These are phyloP conservation scores for Fragilariopsis cylindrus DNA, from an alignment of 108 stramenopile species.

Conservation along the genomic window DNA sequence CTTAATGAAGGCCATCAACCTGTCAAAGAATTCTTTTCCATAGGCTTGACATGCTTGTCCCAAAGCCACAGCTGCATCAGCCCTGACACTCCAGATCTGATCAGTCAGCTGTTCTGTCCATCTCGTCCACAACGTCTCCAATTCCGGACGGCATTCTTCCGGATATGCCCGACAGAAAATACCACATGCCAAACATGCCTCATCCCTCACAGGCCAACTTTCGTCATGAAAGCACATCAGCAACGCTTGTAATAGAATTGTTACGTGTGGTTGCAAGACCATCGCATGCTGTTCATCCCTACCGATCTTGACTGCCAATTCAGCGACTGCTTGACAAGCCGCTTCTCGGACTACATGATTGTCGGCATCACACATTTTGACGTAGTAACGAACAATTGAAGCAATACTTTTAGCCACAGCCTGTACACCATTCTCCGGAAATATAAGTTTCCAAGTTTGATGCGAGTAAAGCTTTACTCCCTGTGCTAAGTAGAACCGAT, in stretches of 20 bases:
- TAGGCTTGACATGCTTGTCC: constrained; percentile 87
- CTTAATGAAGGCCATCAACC: constrained; percentile 49
- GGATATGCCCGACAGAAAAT: constrained; percentile 84
- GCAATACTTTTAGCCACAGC: constrained; percentile 80
- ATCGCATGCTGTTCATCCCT: constrained; percentile 16
- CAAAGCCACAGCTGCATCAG: constrained; percentile 93
- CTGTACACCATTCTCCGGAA: constrained; percentile 67
- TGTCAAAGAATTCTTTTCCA: constrained; percentile 49
- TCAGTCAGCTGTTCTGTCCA: constrained; percentile 96
- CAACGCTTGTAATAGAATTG: constrained; percentile 80
- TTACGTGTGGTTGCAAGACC: constrained; percentile 68
- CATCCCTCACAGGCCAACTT: constrained; percentile 97
- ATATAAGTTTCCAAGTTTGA: constrained; percentile 90
- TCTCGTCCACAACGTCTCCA: constrained; percentile 80
- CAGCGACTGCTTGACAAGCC: constrained; percentile 95
- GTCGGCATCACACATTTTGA: constrained; percentile 90
- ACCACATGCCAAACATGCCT: constrained; percentile 95
- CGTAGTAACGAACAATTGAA: constrained; percentile 89
- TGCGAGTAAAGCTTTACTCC: constrained; percentile 94
- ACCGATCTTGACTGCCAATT: constrained; percentile 89
- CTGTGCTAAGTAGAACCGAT: constrained; percentile 96
- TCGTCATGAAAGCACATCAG: constrained; percentile 97
- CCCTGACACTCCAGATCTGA: constrained; percentile 96
- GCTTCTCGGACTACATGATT: constrained; percentile 96
- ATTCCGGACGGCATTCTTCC: constrained; percentile 83